Percentiles rank a stretch among this genome's conserved stretches.
These are phyloP conservation scores for Pseudozyma sp. DNA, from an alignment of 1,284 basidiomycete genomes.

Conservation along the genomic window DNA sequence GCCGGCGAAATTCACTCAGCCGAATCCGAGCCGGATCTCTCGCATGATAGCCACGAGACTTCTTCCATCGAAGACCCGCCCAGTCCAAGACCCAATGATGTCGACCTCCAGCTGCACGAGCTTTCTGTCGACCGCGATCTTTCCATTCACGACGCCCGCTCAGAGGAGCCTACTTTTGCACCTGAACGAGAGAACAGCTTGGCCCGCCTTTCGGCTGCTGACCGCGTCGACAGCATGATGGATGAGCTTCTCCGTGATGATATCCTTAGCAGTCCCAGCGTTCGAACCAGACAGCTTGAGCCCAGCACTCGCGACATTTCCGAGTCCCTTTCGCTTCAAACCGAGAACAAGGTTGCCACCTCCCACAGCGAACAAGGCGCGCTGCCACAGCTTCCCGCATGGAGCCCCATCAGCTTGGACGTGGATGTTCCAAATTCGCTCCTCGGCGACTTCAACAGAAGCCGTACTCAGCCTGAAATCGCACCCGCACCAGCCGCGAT, in stretches of 20 bases:
- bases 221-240: slow-evolving; percentile 64
- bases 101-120: slow-evolving; percentile 22
- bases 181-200: slow-evolving; percentile 46
- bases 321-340: slow-evolving; percentile 12
- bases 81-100: slow-evolving; percentile 28
- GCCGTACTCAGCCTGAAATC: slow-evolving; percentile 25
- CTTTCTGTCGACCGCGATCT: slow-evolving; percentile 32
- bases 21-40: slow-evolving; percentile 44
- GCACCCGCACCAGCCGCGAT: slow-evolving; percentile 6
- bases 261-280: slow-evolving; percentile 51
- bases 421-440: slow-evolving; percentile 23
- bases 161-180: slow-evolving; percentile 18
- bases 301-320: slow-evolving; percentile 3
- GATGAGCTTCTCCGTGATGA: slow-evolving; percentile 62
- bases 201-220: slow-evolving; percentile 49
- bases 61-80: slow-evolving; percentile 53
- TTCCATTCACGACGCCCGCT: slow-evolving; percentile 8
- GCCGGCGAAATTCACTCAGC: slow-evolving; percentile 17
- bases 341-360: slow-evolving; percentile 5
- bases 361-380: slow-evolving; percentile 6
- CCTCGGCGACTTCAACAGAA: slow-evolving; percentile 22
- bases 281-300: slow-evolving; percentile 17
- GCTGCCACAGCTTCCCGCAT: slow-evolving; percentile 60
- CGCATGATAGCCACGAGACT: slow-evolving; percentile 48
- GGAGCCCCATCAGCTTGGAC: slow-evolving; percentile 59